Conservation (phyloP, 495 filamentous ascomycete genomes). For the Filosporella fistucella region DNA sequence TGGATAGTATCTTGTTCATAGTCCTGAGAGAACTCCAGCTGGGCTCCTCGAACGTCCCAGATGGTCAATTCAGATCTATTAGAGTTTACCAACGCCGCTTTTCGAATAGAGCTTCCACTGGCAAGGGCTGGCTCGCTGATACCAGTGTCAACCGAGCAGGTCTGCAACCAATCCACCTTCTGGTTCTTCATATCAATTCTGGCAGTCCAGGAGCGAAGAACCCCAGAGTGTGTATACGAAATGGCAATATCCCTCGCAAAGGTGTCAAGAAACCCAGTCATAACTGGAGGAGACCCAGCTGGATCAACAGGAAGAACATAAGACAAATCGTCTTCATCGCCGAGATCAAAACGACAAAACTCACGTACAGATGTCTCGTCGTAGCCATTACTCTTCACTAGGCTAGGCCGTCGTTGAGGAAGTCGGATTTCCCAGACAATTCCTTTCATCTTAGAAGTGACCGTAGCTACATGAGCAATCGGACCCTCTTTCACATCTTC, state of each 20-base stretch:
- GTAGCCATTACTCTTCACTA: constrained; percentile 28
- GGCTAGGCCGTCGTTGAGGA: constrained; percentile 28
- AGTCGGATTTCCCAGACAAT: constrained; percentile 79
- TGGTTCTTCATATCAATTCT: constrained; percentile 53
- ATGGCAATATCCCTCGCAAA: constrained; percentile 87
- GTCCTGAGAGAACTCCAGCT: constrained; percentile 74
- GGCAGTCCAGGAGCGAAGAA: constrained; percentile 83
- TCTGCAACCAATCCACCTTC: constrained; percentile 76
- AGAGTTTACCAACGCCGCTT: constrained; percentile 76
- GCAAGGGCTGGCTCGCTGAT: constrained; percentile 69
- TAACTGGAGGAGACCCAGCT: constrained; percentile 65
- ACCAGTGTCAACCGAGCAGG: constrained; percentile 77
- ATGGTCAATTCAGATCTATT: constrained; percentile 76
- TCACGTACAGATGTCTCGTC: constrained; percentile 46
- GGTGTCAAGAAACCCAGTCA: constrained; percentile 79
- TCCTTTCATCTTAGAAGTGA: constrained; percentile 77
- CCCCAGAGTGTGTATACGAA: constrained; percentile 73
- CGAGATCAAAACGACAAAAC: constrained; percentile 69
- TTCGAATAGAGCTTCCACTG: constrained; percentile 82
- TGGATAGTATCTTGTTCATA: constrained; percentile 75
- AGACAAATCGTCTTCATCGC: constrained; percentile 66
- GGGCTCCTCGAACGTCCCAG: constrained; percentile 81
- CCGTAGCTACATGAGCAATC: constrained; percentile 69
- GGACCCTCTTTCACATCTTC: constrained; percentile 49
- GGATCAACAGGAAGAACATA: constrained; percentile 90